A percentile compares a stretch with the other conserved stretches of the same genome.
phyloP scores from a whole-genome alignment of 2,329 filamentous ascomycete genomes.

The Calycina herbarum region DNA sequence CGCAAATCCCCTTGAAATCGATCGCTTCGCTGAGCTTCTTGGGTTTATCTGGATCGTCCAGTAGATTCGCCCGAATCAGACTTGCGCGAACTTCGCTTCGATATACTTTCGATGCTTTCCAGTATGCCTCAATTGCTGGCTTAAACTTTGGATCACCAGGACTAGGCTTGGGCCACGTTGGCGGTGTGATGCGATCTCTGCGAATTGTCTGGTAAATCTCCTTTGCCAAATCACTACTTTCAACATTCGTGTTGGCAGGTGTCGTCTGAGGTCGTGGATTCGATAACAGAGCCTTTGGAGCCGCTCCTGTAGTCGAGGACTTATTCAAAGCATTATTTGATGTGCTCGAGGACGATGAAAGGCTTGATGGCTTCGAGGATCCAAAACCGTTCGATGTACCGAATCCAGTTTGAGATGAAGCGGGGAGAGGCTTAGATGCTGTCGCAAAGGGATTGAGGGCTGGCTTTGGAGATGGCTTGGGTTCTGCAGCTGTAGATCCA shows the following conservation, averaged over 20 bases:
- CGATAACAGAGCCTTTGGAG: neutral
- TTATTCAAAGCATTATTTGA: slow-evolving; percentile 5
- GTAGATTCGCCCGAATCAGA: slow-evolving; percentile 58
- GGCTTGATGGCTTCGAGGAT: neutral
- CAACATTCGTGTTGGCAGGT: slow-evolving; percentile 9
- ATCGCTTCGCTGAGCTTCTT: slow-evolving; percentile 64
- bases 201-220: slow-evolving; percentile 54
- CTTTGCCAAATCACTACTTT: slow-evolving; percentile 41
- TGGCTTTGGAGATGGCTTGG: neutral
- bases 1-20: slow-evolving; percentile 66
- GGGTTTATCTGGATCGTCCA: slow-evolving; percentile 65
- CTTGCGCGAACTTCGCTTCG: slow-evolving; percentile 56
- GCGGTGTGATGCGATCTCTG: slow-evolving; percentile 45
- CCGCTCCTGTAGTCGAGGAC: neutral
- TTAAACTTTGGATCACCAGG: slow-evolving; percentile 24
- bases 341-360: neutral
- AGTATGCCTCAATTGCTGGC: slow-evolving; percentile 49
- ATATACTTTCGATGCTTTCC: slow-evolving; percentile 57
- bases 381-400: slow-evolving; percentile 10
- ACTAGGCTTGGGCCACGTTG: slow-evolving; percentile 20
- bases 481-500: neutral
- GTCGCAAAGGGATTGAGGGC: slow-evolving; percentile 1
- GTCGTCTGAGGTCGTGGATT: neutral
- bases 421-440: slow-evolving; percentile 2
- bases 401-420: slow-evolving; percentile 7